These are phyloP conservation scores for Phytopythium chamaehyphon DNA, from an alignment of 352 stramenopile species.

Conservation along the genomic window DNA sequence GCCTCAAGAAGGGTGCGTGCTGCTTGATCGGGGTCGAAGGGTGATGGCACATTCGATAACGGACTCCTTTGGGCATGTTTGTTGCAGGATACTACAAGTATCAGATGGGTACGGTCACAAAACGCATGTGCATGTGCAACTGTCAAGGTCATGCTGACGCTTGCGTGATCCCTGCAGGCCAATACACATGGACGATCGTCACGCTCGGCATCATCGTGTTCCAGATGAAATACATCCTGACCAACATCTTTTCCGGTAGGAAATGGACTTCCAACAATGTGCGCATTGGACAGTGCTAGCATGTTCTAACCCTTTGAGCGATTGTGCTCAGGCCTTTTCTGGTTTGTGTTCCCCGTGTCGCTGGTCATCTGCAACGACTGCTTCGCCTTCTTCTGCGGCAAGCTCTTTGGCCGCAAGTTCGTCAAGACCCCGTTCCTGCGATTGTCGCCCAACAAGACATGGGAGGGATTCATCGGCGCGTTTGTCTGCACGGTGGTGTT, in stretches of 20 bases:
- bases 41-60: too few relatives aligned
- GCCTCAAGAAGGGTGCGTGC: slow-evolving; percentile 83
- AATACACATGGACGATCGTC: slow-evolving; percentile 96
- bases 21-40: too few relatives aligned
- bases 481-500: slow-evolving; percentile 95
- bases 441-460: slow-evolving; percentile 99
- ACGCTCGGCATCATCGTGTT: slow-evolving; percentile 94
- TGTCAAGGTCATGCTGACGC: neutral
- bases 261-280: neutral
- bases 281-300: too few relatives aligned
- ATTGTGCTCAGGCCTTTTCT: slow-evolving; percentile 86
- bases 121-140: too few relatives aligned
- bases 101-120: slow-evolving; percentile 78
- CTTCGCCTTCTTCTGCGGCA: slow-evolving; percentile 93
- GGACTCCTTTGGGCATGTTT: too few relatives aligned
- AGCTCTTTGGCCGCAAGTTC: slow-evolving; percentile 87
- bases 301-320: too few relatives aligned
- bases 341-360: slow-evolving; percentile 93
- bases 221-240: slow-evolving; percentile 96
- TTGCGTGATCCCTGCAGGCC: slow-evolving; percentile 35
- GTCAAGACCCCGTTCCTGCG: slow-evolving; percentile 89
- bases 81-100: slow-evolving; percentile 90
- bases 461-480: slow-evolving; percentile 98
- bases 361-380: slow-evolving; percentile 95
- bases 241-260: slow-evolving; percentile 94